Evolutionary conservation across 148 eudicot species (phyloP).

Genomic region (Gaultheria prostrata): DNA sequence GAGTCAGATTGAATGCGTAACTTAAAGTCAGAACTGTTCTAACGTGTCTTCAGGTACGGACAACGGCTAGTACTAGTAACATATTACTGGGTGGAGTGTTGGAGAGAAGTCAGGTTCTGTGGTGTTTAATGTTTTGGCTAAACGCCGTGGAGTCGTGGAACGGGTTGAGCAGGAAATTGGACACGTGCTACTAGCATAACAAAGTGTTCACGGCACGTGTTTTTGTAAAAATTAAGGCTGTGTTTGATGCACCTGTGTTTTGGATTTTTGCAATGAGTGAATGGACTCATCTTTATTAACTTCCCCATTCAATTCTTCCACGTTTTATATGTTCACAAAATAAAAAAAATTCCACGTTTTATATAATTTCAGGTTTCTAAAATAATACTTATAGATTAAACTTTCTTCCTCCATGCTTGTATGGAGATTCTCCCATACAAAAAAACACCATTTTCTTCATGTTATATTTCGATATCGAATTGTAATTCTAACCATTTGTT

Average conservation of each 20-base stretch:
- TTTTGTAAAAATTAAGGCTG: neutral
- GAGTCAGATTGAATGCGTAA: too few relatives aligned
- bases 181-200: neutral
- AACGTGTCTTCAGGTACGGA: too few relatives aligned
- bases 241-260: neutral
- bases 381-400: too few relatives aligned
- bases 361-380: too few relatives aligned
- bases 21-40: too few relatives aligned
- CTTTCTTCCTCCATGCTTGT: too few relatives aligned
- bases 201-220: neutral
- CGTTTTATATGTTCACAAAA: neutral
- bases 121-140: neutral
- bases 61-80: too few relatives aligned
- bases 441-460: too few relatives aligned
- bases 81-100: too few relatives aligned
- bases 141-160: neutral
- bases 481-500: neutral
- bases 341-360: neutral
- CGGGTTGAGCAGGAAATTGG: neutral
- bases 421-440: too few relatives aligned
- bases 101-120: too few relatives aligned
- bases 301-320: neutral
- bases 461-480: too few relatives aligned
- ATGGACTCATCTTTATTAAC: neutral
- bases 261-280: neutral